Base-by-base conservation (phyloP, 108 stramenopile species). In the Discostella stelligeroides region DNA sequence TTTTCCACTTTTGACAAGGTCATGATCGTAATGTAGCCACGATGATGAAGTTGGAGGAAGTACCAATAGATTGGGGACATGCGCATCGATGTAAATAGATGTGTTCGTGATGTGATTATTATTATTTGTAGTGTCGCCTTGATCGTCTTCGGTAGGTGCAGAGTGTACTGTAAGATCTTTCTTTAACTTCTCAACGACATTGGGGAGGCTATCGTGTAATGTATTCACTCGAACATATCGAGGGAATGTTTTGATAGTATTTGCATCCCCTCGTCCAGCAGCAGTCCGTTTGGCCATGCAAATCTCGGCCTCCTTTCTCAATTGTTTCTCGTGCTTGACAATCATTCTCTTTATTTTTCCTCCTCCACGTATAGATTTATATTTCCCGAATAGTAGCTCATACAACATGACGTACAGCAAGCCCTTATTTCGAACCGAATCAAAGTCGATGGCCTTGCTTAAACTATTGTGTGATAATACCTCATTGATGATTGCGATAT, bases 211-310 rank as follows among this genome's bases (percentile, higher is more conserved):
- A 56, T 74, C 46, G 46, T 66, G 74, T 53, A 92, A 55, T n/a
- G 88, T 86, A 75, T 96, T 96, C 48, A 96, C 84, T 1, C 95
- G 89, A 46, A 88, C 84, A 67, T 96, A 96, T 14, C 90, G 81
- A 25, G 95, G 92, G 68, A 91, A 92, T 14, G 65, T 53, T 42
- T 50, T 15, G 11, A 57, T 46, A 23, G 6, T 30, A 58, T 50
- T 34, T 50, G 43, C 20, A 14, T 67, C 63, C 10, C 42, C 45
- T 11, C n/a, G 30, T 24, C 43, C 51, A 10, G 28, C 39, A 1
- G 42, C 47, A 60, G 29, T 21, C 14, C 57, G 13, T 41, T 42
- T 62, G 9, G 53, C 27, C 27, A 71, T 50, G 65, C 75, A 63
- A 20, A 62, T 69, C 20, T 76, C 50, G 12, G 63, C 63, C 21